Evolutionary conservation across 148 eudicot species (phyloP), one percentile per base, ranked within the genome.

Genomic region (Silene conica): DNA sequence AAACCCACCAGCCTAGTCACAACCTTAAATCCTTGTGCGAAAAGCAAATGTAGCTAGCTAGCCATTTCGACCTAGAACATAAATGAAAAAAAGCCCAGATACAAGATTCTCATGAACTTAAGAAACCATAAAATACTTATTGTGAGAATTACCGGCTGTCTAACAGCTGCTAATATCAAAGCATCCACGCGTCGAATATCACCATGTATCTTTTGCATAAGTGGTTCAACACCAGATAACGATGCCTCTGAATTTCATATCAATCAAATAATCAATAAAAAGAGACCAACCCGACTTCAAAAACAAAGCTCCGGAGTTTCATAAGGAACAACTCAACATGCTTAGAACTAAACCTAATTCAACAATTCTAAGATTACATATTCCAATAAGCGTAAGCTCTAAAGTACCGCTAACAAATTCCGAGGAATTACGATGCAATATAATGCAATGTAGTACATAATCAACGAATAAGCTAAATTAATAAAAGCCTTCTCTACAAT

Each of bases 121-220:
- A 6, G 22, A 74, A 69, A 48, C 21, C 38, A 67, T 54, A 60
- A 41, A 73, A 71, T 11, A 45, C 31, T 23, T 59, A 5, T 66
- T 22, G 57, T 46, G 67, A 28, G 72, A 68, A 76, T 78, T 77
- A 94, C 98, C 96, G 92, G 99, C 79, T 90, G 99, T 31, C 97
- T 93, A 72, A 95, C 97, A 83, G 97, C 99, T 55, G 96, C 79
- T 63, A 95, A 82, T 72, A 95, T 95, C 67, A 89, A 93, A 72
- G 88, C 96, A 90, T 95, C 99, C 46, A 95, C 97, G 28, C 88
- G 88, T 56, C 96, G 86, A 66, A 95, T 89, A 81, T 95, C 99
- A 73, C 86, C 80, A 28, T 90, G 99, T 83, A 95, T 86, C 76
- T 90, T 92, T 82, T 92, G 97, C 97, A 95, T 92, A 61, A 95